Percentiles rank a stretch among this genome's conserved stretches.
phyloP scores from a whole-genome alignment of 352 stramenopile species.

The Peronospora tabacina region DNA sequence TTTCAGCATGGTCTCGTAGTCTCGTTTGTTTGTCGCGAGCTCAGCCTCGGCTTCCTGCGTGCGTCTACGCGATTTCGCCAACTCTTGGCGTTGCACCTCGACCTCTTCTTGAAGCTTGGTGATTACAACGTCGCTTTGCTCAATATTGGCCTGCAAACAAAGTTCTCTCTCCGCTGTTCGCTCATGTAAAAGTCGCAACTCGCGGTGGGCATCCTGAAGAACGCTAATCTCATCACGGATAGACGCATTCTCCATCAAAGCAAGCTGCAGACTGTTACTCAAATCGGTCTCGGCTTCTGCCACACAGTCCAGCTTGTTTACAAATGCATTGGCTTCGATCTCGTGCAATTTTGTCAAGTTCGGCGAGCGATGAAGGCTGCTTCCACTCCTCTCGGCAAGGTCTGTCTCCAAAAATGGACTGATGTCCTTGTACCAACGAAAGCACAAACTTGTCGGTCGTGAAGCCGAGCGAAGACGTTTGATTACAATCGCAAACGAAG shows the following conservation, averaged over 20 bases:
- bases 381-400: slow-evolving; percentile 29
- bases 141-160: slow-evolving; percentile 25
- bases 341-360: slow-evolving; percentile 7
- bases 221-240: slow-evolving; percentile 58
- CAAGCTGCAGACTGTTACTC: slow-evolving; percentile 53
- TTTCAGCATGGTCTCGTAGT: slow-evolving; percentile 42
- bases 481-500: slow-evolving; percentile 44
- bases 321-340: slow-evolving; percentile 29
- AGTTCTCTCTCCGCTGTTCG: slow-evolving; percentile 20
- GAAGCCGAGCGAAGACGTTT: slow-evolving; percentile 47
- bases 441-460: slow-evolving; percentile 58
- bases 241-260: slow-evolving; percentile 67
- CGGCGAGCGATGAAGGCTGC: slow-evolving; percentile 7
- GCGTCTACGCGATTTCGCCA: slow-evolving; percentile 31
- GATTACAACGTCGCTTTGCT: slow-evolving; percentile 35
- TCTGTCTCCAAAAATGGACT: slow-evolving; percentile 70
- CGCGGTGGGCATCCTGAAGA: slow-evolving; percentile 46
- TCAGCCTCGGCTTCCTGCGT: slow-evolving; percentile 33
- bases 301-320: slow-evolving; percentile 46
- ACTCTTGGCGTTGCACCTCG: slow-evolving; percentile 26
- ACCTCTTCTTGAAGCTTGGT: slow-evolving; percentile 39
- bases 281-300: slow-evolving; percentile 55
- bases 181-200: slow-evolving; percentile 30
- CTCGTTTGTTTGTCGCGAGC: slow-evolving; percentile 28
- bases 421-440: slow-evolving; percentile 76